phyloP scores from a whole-genome alignment of 1,284 basidiomycete species.

The Ustilago vetiveriae region DNA sequence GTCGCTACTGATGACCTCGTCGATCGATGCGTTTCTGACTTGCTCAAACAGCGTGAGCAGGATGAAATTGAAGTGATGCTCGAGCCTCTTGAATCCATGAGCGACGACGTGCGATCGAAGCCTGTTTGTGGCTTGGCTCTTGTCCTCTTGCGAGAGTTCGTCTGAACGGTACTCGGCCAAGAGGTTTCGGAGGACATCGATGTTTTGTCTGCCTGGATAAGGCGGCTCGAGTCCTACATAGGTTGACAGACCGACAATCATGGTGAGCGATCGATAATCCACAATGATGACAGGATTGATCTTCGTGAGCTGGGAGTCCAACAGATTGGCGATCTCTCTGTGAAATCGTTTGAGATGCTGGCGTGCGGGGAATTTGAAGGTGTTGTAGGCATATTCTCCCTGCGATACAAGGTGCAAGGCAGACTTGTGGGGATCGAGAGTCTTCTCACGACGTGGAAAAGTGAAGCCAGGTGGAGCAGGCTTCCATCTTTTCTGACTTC shows the following conservation, averaged over 20 bases:
- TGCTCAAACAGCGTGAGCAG: slow-evolving; percentile 3
- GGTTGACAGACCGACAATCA: slow-evolving; percentile 20
- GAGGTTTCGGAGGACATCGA: background rate
- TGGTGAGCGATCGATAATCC: slow-evolving; percentile 5
- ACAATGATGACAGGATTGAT: slow-evolving; percentile 10
- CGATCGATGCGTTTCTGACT: background rate
- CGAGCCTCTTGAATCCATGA: slow-evolving; percentile 9
- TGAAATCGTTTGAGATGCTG: slow-evolving; percentile 15
- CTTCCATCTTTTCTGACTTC: slow-evolving; percentile 2
- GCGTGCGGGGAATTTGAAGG: slow-evolving; percentile 9
- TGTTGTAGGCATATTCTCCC: slow-evolving; percentile 25
- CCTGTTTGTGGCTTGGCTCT: background rate
- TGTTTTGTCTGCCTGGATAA: slow-evolving; percentile 6
- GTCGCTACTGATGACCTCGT: background rate
- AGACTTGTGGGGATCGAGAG: background rate
- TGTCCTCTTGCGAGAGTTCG: slow-evolving; percentile 3
- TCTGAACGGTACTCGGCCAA: slow-evolving; percentile 6
- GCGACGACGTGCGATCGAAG: slow-evolving; percentile 12
- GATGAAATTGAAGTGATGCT: background rate
- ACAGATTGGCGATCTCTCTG: background rate
- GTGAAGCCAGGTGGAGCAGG: background rate
- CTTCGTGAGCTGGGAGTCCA: background rate
- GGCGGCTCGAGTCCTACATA: slow-evolving; percentile 19
- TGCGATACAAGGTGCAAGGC: background rate
- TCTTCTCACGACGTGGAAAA: slow-evolving; percentile 1